Conservation (phyloP, 2,329 filamentous ascomycete genomes). For the Aspergillus unguis region DNA sequence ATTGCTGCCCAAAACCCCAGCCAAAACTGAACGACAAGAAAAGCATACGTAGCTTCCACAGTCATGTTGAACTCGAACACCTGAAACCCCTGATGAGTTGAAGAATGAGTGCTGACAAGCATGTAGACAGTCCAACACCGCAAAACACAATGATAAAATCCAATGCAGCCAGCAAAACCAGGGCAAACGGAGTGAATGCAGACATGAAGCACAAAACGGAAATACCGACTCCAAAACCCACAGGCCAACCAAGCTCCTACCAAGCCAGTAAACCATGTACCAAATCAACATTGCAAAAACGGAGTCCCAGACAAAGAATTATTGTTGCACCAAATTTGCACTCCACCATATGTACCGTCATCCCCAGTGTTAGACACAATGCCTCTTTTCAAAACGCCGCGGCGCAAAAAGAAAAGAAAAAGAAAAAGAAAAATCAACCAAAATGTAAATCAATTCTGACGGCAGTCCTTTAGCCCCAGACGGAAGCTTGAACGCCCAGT, state of each 20-base stretch:
- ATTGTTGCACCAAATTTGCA: constrained; percentile 20
- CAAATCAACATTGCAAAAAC: constrained; percentile 27
- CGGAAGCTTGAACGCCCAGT: constrained; percentile 83
- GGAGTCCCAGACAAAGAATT: constrained; percentile 20
- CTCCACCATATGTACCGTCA: constrained; percentile 30
- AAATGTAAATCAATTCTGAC: background rate
- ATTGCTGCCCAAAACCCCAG: constrained; percentile 17
- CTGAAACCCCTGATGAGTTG: constrained; percentile 18
- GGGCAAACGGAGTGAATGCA: constrained; percentile 15
- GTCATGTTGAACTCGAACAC: constrained; percentile 20
- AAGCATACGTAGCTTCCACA: constrained; percentile 14
- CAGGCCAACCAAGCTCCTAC: constrained; percentile 26
- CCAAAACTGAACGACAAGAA: constrained; percentile 1
- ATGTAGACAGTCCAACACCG: constrained; percentile 16
- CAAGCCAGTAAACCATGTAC: constrained; percentile 30
- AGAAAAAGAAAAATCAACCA: constrained; percentile 3
- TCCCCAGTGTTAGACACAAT: constrained; percentile 23
- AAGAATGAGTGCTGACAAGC: constrained; percentile 18
- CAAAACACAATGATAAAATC: constrained; percentile 10
- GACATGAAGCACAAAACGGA: constrained; percentile 20
- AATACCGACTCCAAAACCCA: constrained; percentile 34
- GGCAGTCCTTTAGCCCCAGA: constrained; percentile 69
- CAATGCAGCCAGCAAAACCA: constrained; percentile 11
- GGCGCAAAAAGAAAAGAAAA: constrained; percentile 19
- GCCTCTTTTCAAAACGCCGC: constrained; percentile 30